phyloP scores from a whole-genome alignment of 495 filamentous ascomycete species.

The Penicillium longicatenatum region DNA sequence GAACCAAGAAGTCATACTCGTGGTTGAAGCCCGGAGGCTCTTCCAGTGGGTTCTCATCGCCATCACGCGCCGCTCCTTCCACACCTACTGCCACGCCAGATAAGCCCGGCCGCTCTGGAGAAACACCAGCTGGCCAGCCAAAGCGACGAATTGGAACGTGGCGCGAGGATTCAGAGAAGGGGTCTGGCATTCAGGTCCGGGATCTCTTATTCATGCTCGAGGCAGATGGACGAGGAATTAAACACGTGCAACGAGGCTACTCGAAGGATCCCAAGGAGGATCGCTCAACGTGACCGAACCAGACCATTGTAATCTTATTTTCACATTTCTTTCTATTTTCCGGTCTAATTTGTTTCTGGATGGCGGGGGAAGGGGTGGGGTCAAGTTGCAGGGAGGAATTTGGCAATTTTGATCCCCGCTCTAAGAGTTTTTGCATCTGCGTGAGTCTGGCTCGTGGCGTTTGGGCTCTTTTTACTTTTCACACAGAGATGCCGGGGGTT shows the following conservation, averaged over 20 bases:
- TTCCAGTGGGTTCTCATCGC: constrained; percentile 44
- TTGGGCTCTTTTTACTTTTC: constrained; percentile 4
- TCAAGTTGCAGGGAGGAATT: background rate
- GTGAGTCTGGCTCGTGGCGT: constrained; percentile 26
- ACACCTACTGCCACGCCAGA: constrained; percentile 38
- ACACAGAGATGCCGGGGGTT: background rate
- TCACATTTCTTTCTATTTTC: constrained; percentile 14
- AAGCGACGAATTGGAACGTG: constrained; percentile 46
- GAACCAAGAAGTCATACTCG: constrained; percentile 48
- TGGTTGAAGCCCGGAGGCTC: constrained; percentile 45
- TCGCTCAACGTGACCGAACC: constrained; percentile 28
- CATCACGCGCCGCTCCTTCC: constrained; percentile 37
- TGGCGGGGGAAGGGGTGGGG: too few species aligned
- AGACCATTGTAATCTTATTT: constrained; percentile 25
- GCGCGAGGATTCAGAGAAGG: constrained; percentile 52
- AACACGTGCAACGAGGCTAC: constrained; percentile 49
- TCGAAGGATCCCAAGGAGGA: constrained; percentile 49
- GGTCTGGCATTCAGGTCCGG: constrained; percentile 49
- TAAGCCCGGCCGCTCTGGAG: constrained; percentile 33
- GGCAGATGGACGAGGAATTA: constrained; percentile 46
- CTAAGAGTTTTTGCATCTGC: constrained; percentile 24
- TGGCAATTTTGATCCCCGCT: background rate
- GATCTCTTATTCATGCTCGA: constrained; percentile 56
- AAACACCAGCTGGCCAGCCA: constrained; percentile 25
- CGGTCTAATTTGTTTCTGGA: constrained; percentile 17